These are phyloP conservation scores for Suillus ampliporus DNA, from an alignment of 768 basidiomycete species.

Conservation along the genomic window DNA sequence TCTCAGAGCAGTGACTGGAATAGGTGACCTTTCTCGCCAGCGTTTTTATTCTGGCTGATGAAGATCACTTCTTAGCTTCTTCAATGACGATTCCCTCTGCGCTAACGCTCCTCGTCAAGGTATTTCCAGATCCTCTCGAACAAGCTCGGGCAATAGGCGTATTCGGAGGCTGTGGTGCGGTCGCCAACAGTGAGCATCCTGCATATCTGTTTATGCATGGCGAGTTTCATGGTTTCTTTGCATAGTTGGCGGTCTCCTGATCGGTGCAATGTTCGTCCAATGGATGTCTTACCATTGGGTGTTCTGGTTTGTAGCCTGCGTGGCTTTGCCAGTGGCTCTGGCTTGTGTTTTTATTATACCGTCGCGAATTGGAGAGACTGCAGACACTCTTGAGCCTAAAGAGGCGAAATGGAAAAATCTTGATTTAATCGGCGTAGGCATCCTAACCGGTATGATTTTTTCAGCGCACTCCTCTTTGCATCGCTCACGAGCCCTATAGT, in stretches of 20 bases:
- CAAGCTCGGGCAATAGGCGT: conserved; percentile 55
- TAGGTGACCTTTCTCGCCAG: conserved; percentile 35
- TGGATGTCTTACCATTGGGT: conserved; percentile 53
- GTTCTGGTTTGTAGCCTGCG: conserved; percentile 52
- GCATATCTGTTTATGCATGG: conserved; percentile 27
- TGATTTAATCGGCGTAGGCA: conserved; percentile 44
- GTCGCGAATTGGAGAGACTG: conserved; percentile 14
- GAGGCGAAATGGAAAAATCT: conserved; percentile 34
- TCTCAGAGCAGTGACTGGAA: conserved; percentile 57
- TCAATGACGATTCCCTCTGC: conserved; percentile 57
- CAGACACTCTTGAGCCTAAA: not conserved
- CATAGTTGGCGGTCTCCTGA: conserved; percentile 45
- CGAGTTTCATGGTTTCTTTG: not conserved
- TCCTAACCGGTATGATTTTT: conserved; percentile 38
- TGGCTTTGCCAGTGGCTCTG: conserved; percentile 40
- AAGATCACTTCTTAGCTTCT: conserved; percentile 38
- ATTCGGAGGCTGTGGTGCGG: conserved; percentile 51
- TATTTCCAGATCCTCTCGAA: conserved; percentile 51
- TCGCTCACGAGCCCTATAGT: conserved; percentile 14
- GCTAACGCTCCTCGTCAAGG: conserved; percentile 52
- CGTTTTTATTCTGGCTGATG: conserved; percentile 2
- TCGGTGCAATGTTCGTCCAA: conserved; percentile 48
- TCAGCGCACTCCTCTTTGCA: not conserved
- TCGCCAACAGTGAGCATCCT: conserved; percentile 45
- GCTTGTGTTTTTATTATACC: conserved; percentile 42